Evolutionary conservation across 202 grass and related monocot species (phyloP).

Genomic region (Digitaria exilis): DNA sequence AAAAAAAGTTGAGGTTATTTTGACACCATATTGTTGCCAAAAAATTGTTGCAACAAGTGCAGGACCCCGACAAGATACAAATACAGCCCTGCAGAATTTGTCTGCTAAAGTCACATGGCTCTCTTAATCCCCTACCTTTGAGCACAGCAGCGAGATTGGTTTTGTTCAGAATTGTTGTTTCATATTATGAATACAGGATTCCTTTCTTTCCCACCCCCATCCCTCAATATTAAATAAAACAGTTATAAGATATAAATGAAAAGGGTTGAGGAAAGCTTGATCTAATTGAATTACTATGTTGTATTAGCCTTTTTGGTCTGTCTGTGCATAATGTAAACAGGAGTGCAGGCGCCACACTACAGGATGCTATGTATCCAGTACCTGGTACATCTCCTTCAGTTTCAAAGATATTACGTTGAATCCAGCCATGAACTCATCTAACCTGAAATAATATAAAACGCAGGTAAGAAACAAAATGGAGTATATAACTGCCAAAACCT

Average conservation of each 20-base stretch:
- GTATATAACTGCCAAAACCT: not conserved
- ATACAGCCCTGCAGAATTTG: not conserved
- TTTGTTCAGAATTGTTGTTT: not conserved
- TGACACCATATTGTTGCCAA: constrained; percentile 22
- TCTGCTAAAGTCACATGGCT: not conserved
- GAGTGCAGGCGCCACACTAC: not conserved
- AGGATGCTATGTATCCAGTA: constrained; percentile 29
- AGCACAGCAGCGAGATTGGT: not conserved
- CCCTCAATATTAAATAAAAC: not conserved
- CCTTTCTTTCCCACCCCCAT: not conserved
- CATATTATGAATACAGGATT: constrained; percentile 13
- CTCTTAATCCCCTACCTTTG: not conserved
- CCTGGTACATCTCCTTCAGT: constrained; percentile 99
- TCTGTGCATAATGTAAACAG: constrained; percentile 9
- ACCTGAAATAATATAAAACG: constrained; percentile 56
- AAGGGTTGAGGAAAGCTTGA: constrained; percentile 1
- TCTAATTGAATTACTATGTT: not conserved
- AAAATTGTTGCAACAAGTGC: not conserved
- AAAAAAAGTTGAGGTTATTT: constrained; percentile 10
- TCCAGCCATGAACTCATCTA: constrained; percentile 97
- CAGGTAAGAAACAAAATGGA: constrained; percentile 11
- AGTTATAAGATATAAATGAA: not conserved
- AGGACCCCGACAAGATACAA: not conserved
- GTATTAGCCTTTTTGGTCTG: not conserved
- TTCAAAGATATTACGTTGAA: constrained; percentile 97